A percentile compares a stretch with the other conserved stretches of the same genome.
Evolutionary conservation across 2,329 filamentous ascomycete genomes (phyloP).

Genomic region (Hypomyces perniciosus): DNA sequence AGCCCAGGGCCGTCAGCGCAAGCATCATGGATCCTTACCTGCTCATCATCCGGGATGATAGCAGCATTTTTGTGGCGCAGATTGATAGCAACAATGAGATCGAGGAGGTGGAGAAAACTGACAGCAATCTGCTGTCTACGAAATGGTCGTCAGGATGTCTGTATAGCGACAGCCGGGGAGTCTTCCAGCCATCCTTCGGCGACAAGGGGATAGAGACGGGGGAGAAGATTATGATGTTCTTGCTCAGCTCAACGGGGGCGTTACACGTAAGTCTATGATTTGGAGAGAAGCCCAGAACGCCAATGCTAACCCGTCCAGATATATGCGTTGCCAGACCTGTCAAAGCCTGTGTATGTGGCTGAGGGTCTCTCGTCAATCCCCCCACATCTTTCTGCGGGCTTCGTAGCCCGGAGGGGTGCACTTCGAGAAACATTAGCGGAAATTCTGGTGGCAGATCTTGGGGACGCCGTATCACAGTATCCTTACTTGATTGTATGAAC

Average conservation of each 20-base stretch:
- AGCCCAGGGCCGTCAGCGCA: slow-evolving; percentile 70
- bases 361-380: slow-evolving; percentile 75
- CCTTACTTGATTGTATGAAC: slow-evolving; percentile 74
- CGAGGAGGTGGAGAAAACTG: slow-evolving; percentile 68
- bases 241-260: slow-evolving; percentile 69
- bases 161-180: slow-evolving; percentile 60
- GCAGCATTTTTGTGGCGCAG: slow-evolving; percentile 70
- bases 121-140: slow-evolving; percentile 48
- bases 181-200: slow-evolving; percentile 41
- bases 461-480: slow-evolving; percentile 61
- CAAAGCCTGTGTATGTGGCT: slow-evolving; percentile 64
- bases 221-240: slow-evolving; percentile 62
- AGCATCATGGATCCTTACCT: slow-evolving; percentile 86
- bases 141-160: slow-evolving; percentile 82
- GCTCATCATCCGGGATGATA: slow-evolving; percentile 76
- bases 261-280: slow-evolving; percentile 55
- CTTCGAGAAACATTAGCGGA: slow-evolving; percentile 71
- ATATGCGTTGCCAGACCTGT: slow-evolving; percentile 69
- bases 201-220: slow-evolving; percentile 34
- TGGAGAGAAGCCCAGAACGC: neutral
- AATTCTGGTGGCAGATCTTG: slow-evolving; percentile 77
- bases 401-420: slow-evolving; percentile 60
- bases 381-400: slow-evolving; percentile 66
- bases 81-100: slow-evolving; percentile 75
- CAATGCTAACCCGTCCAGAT: slow-evolving; percentile 43